A percentile compares a stretch with the other conserved stretches of the same genome.
Conservation (phyloP, 78 protist species). For the Diacronema lutheri region DNA sequence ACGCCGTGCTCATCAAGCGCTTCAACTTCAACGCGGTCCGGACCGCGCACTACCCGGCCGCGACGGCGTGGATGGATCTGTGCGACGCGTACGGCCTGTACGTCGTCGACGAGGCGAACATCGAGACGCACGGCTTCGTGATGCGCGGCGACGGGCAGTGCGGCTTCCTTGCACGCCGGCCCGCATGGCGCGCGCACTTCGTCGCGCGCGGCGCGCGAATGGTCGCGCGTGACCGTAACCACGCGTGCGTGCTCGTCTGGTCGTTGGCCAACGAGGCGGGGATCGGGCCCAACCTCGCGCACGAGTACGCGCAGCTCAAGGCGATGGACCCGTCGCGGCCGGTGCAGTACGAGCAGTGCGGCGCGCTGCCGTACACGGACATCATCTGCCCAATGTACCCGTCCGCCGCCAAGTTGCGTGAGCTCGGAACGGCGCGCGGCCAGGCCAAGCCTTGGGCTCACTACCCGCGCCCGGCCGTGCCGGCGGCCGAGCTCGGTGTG, state of each 20-base stretch:
- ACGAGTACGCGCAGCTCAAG: neutral
- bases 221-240: slow-evolving; percentile 37
- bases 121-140: slow-evolving; percentile 45
- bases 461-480: too few relatives aligned
- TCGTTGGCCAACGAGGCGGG: slow-evolving; percentile 44
- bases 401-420: slow-evolving; percentile 1
- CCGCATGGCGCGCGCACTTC: slow-evolving; percentile 10
- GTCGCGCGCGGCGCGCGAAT: slow-evolving; percentile 15
- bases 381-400: slow-evolving; percentile 50
- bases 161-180: neutral
- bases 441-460: neutral
- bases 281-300: neutral
- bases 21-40: slow-evolving; percentile 51
- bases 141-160: neutral
- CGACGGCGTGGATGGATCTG: neutral
- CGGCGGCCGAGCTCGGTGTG: too few relatives aligned
- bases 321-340: slow-evolving; percentile 19
- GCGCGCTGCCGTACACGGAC: slow-evolving; percentile 28
- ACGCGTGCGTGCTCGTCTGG: slow-evolving; percentile 44
- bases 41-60: slow-evolving; percentile 35
- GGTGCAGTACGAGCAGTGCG: slow-evolving; percentile 49
- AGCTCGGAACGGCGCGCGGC: neutral
- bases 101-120: slow-evolving; percentile 51
- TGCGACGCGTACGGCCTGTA: slow-evolving; percentile 42
- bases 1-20: slow-evolving; percentile 31